Base-by-base conservation (phyloP, 495 filamentous ascomycete species). In the Penicillium cinerascens region DNA sequence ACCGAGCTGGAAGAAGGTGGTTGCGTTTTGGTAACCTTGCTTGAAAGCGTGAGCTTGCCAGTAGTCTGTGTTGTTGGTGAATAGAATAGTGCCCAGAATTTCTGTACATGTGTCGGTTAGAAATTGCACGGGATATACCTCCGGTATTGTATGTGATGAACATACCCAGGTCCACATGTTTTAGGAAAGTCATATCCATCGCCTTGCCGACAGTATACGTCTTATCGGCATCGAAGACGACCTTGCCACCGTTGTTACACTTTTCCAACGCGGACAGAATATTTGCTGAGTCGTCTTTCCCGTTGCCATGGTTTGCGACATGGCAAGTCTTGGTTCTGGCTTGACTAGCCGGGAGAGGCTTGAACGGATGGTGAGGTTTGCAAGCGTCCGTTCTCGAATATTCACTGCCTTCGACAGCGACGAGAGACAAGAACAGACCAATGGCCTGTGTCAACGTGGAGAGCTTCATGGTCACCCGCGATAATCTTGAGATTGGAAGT, bases 1-100 rank as follows among this genome's bases (percentile, higher is more conserved):
- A 29, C 85, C 84, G 51, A 87, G 73, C 66, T 82, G 77, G 78
- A 84, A 88, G 76, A 87, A 87, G 4, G 82, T 82, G 0, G 81
- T 82, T 0, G 80, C 76, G 56, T 87, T 86, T 56, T 88, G 85
- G 69, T 79, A 87, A 45, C 59, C 65, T 20, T 85, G 81, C 18
- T 66, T 64, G 73, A 87, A 87, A 13, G 72, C 70, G 50, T 84
- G 74, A 11, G 67, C 71, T 59, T 87, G 78, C 84, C 85, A 87
- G 70, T 87, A 87, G 43, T 77, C 71, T 5, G 80, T 86, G 63
- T 88, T 79, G 50, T 83, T 80, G 47, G 77, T 81, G 67, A 88
- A 87, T 25, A 73, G 57, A 27, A 87, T 73, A 25, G 69, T 73
- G 15, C 78, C 80, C 49, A 76, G 74, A 55, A 86, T 81, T 53